Conservation (phyloP, 2,329 filamentous ascomycete genomes). For the Corinectria fuckeliana region DNA sequence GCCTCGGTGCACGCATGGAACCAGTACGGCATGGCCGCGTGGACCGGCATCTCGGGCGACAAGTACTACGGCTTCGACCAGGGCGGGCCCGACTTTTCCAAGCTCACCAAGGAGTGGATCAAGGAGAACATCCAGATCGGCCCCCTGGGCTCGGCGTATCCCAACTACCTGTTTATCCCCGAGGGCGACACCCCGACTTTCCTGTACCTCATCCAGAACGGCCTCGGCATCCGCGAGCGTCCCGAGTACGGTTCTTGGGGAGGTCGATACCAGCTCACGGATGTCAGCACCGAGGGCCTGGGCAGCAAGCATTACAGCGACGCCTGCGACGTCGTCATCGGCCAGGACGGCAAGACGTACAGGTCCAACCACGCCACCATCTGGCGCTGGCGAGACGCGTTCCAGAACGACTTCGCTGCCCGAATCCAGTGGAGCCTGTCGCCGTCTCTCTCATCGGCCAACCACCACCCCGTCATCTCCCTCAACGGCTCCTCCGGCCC, state of each 20-base stretch:
- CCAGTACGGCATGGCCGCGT: conserved; percentile 59
- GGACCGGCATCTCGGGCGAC: conserved; percentile 61
- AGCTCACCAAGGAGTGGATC: conserved; percentile 58
- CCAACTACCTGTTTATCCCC: conserved; percentile 55
- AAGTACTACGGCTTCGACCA: conserved; percentile 35
- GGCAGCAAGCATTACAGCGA: conserved; percentile 40
- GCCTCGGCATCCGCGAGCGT: conserved; percentile 51
- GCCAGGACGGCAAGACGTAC: conserved; percentile 37
- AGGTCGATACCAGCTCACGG: conserved; percentile 50
- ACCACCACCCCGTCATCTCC: conserved; percentile 54
- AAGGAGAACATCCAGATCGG: conserved; percentile 59
- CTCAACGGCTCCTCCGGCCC: conserved; percentile 50
- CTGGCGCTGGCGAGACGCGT: conserved; percentile 51
- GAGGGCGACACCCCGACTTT: conserved; percentile 62
- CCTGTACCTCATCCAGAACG: conserved; percentile 47
- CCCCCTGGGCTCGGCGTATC: conserved; percentile 52
- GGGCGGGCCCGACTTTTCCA: conserved; percentile 50
- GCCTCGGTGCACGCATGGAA: conserved; percentile 62
- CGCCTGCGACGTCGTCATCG: conserved; percentile 37
- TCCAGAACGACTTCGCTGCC: conserved; percentile 51
- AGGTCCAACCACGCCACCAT: conserved; percentile 45
- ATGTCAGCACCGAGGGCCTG: conserved; percentile 35
- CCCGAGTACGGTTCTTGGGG: conserved; percentile 58
- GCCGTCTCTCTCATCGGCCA: conserved; percentile 41
- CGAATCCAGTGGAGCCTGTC: conserved; percentile 48